Evolutionary conservation across 2,329 filamentous ascomycete species (phyloP).

Genomic region (Talaromyces amestolkiae): DNA sequence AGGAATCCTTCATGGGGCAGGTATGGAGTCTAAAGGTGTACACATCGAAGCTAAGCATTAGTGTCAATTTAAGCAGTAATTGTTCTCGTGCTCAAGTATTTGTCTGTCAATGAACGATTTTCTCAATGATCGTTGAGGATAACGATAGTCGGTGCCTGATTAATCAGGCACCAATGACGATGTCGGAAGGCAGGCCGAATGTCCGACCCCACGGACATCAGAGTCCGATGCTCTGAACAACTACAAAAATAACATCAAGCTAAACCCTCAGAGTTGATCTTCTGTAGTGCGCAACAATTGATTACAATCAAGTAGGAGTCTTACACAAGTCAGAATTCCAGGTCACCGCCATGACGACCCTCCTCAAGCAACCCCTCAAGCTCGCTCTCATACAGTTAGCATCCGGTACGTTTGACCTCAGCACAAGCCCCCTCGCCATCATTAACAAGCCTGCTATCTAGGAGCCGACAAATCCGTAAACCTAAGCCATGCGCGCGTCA

Average conservation of each 20-base stretch:
- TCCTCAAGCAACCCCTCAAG: constrained; percentile 75
- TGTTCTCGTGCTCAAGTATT: neutral
- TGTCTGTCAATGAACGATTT: neutral
- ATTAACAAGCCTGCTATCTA: constrained; percentile 29
- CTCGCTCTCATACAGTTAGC: constrained; percentile 79
- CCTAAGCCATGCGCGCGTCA: constrained; percentile 73
- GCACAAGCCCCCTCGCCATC: neutral
- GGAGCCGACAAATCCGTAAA: constrained; percentile 80
- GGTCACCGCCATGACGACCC: constrained; percentile 44
- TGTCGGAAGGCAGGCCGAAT: constrained; percentile 5
- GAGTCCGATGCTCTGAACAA: neutral
- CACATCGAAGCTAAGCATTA: neutral
- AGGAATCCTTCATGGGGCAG: neutral
- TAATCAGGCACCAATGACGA: neutral
- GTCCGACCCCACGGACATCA: neutral
- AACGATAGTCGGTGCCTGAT: neutral
- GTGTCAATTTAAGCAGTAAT: neutral
- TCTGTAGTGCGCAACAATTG: neutral
- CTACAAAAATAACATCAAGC: neutral
- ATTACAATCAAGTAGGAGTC: neutral
- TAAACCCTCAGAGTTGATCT: neutral
- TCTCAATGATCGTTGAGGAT: no score
- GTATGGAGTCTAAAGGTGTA: neutral
- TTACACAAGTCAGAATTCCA: neutral
- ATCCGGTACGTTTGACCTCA: constrained; percentile 51